Conservation (phyloP, 192 early-diverging fungal genomes). For the Pilaira anomala region DNA sequence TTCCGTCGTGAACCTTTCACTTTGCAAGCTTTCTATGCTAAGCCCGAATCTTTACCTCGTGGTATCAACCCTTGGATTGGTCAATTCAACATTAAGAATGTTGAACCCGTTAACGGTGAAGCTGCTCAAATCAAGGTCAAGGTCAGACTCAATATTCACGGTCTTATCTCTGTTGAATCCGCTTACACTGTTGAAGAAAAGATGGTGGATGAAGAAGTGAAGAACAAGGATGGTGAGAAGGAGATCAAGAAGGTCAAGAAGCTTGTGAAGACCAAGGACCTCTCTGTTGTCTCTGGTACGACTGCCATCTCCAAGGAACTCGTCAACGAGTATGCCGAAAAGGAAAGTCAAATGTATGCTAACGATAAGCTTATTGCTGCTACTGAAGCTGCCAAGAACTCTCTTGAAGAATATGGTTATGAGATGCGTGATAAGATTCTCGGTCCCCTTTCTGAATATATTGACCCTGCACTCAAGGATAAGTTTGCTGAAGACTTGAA, state of each 20-base stretch:
- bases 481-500: slow-evolving; percentile 67
- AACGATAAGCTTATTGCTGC: slow-evolving; percentile 88
- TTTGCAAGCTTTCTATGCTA: slow-evolving; percentile 76
- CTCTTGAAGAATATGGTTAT: slow-evolving; percentile 98
- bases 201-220: slow-evolving; percentile 75
- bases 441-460: slow-evolving; percentile 66
- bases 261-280: slow-evolving; percentile 82
- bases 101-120: slow-evolving; percentile 64
- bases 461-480: slow-evolving; percentile 68
- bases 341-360: slow-evolving; percentile 82
- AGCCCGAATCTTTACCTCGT: slow-evolving; percentile 65
- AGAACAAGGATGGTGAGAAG: slow-evolving; percentile 62
- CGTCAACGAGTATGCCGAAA: slow-evolving; percentile 65
- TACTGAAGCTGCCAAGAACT: slow-evolving; percentile 92
- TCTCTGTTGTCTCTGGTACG: slow-evolving; percentile 65
- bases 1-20: slow-evolving; percentile 82
- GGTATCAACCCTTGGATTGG: slow-evolving; percentile 82
- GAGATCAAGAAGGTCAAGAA: slow-evolving; percentile 85
- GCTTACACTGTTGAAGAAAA: slow-evolving; percentile 89
- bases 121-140: slow-evolving; percentile 88
- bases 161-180: slow-evolving; percentile 74
- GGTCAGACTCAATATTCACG: slow-evolving; percentile 83
- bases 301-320: slow-evolving; percentile 56
- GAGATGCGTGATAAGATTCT: slow-evolving; percentile 88
- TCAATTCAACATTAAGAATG: slow-evolving; percentile 81